A percentile compares a stretch with the other conserved stretches of the same genome.
Evolutionary conservation across 495 filamentous ascomycete species (phyloP).

Genomic region (Neurospora hispaniola): DNA sequence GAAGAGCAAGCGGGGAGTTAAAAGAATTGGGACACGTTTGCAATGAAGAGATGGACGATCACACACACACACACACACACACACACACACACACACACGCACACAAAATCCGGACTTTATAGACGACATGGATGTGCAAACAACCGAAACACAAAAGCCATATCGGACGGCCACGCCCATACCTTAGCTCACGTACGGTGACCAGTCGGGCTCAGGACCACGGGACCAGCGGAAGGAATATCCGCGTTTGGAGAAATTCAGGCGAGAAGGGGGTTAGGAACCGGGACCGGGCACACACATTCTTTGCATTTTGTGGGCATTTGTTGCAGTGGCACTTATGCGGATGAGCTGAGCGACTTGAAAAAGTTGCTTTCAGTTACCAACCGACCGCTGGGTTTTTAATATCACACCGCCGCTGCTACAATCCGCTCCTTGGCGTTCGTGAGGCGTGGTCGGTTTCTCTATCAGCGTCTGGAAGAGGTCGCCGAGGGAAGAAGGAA

Average conservation of each 20-base stretch:
- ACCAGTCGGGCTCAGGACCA: not conserved
- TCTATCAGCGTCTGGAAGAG: not conserved
- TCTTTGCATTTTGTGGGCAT: not conserved
- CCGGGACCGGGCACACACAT: not conserved
- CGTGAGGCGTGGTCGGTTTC: not conserved
- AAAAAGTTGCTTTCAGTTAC: not conserved
- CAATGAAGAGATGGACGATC: not conserved
- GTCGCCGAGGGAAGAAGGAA: not conserved
- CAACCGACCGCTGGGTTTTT: not conserved
- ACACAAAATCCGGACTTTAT: not conserved
- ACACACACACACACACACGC: not conserved
- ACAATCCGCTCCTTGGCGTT: not conserved
- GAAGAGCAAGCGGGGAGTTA: not conserved
- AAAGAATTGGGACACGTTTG: not conserved
- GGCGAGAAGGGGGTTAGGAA: not conserved
- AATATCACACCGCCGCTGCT: not conserved
- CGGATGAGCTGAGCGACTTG: not conserved
- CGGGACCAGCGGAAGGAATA: not conserved
- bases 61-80: not conserved
- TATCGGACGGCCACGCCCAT: not conserved
- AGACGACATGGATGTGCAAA: slow-evolving; percentile 1
- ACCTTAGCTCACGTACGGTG: not conserved
- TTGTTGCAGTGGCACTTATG: not conserved
- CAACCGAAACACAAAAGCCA: not conserved
- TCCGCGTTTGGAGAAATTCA: not conserved